Base-by-base conservation (phyloP, 768 basidiomycete species). In the Psilocybe cubensis region DNA sequence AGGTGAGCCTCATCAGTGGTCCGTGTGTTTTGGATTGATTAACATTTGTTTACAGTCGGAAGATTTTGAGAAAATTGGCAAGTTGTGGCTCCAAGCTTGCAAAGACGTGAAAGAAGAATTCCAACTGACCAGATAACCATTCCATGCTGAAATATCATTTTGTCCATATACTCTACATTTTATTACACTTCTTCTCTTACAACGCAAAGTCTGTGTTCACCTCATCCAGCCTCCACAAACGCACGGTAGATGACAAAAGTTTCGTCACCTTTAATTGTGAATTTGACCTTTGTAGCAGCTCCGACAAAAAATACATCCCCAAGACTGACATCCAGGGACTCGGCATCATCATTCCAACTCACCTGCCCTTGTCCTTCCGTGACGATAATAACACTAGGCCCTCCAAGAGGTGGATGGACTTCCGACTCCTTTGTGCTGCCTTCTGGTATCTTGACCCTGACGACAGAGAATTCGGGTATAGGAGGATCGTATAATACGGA, bases 391-490 rank as follows among this genome's bases (percentile, higher is more conserved):
- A 99, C 80, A 66, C 93, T 96, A 6, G 97, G 97, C 0, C 96
- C 97, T 0, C 83, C 81, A 9, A 98, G 70, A 7, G 79, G 72
- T 10, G 74, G 74, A 63, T 96, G 92, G 18, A 17, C n/a, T 21
- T 60, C 62, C n/a, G 58, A 69, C 68, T 89, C 87, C 18, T 66
- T 68, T 58, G 8, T 33, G 31, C 72, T 74, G 6, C 77, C 79
- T 0, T 68, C 53, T 11, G 41, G 60, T 7, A 97, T 68, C 35
- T 75, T 76, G 6, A 87, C 76, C 27, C 83, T 81, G 14, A 96
- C 77, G 17, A 99, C 95, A 3, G 91, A 87, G 74, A 99, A 98
- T 70, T 98, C 97, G 29, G 87, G 87, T 63, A 96, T 89, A 0
- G 97, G 95, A 5, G 97, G 96, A 66, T 97, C 84, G 73, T 97